These are phyloP conservation scores for Cytospora schulzeri DNA, from an alignment of 2,329 filamentous ascomycete genomes.

Conservation along the genomic window DNA sequence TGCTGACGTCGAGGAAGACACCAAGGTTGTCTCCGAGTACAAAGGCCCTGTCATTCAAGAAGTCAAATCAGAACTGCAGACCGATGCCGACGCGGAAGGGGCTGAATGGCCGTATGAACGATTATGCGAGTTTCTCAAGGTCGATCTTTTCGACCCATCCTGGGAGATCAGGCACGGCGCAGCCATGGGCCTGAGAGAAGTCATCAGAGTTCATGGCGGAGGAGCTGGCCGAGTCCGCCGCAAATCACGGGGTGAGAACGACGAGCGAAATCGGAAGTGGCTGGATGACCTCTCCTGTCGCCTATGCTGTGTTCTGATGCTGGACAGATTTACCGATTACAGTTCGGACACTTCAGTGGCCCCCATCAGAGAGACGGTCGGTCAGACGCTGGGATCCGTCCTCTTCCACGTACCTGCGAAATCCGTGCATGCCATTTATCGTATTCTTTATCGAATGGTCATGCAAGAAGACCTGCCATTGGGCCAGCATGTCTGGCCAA, in stretches of 20 bases:
- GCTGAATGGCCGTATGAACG: slow-evolving; percentile 92
- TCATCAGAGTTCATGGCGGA: slow-evolving; percentile 85
- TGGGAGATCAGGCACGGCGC: slow-evolving; percentile 98
- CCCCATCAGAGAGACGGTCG: slow-evolving; percentile 92
- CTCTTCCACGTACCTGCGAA: slow-evolving; percentile 78
- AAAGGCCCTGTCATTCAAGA: slow-evolving; percentile 74
- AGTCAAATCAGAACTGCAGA: slow-evolving; percentile 84
- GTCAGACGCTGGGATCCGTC: slow-evolving; percentile 88
- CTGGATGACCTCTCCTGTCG: slow-evolving; percentile 94
- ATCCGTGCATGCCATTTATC: slow-evolving; percentile 84
- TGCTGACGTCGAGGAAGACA: slow-evolving; percentile 79
- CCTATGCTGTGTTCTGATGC: slow-evolving; percentile 92
- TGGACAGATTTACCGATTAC: slow-evolving; percentile 97
- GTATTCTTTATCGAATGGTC: slow-evolving; percentile 82
- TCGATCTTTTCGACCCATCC: slow-evolving; percentile 88
- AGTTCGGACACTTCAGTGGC: slow-evolving; percentile 96
- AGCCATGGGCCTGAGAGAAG: slow-evolving; percentile 89
- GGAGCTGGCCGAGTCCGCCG: slow-evolving; percentile 79
- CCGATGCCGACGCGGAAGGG: slow-evolving; percentile 75
- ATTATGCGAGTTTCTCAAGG: slow-evolving; percentile 88
- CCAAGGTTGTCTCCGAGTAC: slow-evolving; percentile 92
- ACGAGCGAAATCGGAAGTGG: slow-evolving; percentile 79
- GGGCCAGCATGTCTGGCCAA: slow-evolving; percentile 81
- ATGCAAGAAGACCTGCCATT: slow-evolving; percentile 83
- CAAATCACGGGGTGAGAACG: slow-evolving; percentile 73